phyloP scores from a whole-genome alignment of 129 eudicot species.

The Chrysanthemum lavandulifolium region DNA sequence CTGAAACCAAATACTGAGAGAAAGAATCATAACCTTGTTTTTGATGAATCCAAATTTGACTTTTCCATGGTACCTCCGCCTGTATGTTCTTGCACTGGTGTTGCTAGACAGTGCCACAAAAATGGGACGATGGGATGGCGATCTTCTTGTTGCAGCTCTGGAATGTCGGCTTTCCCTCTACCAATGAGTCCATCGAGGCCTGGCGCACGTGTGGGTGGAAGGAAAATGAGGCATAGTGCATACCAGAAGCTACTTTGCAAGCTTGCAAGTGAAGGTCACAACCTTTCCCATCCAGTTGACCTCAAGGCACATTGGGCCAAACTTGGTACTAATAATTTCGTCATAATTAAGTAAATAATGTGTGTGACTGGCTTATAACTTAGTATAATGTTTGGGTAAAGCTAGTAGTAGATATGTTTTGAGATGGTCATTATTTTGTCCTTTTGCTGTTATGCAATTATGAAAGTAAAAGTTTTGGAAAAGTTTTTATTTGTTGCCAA shows the following conservation, averaged over 20 bases:
- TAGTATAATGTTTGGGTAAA: constrained; percentile 14
- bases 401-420: constrained; percentile 22
- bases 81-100: constrained; percentile 59
- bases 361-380: constrained; percentile 8
- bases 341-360: constrained; percentile 37
- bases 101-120: constrained; percentile 52
- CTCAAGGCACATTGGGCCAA: constrained; percentile 62
- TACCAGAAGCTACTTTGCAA: constrained; percentile 40
- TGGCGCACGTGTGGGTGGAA: constrained; percentile 47
- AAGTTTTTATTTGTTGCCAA: background rate
- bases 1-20: constrained; percentile 30
- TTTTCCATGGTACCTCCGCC: constrained; percentile 45
- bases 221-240: constrained; percentile 62
- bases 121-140: constrained; percentile 59
- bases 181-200: constrained; percentile 54
- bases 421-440: background rate
- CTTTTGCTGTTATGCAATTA: background rate
- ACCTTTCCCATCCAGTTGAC: constrained; percentile 52
- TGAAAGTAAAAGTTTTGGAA: background rate
- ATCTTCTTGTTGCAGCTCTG: constrained; percentile 54
- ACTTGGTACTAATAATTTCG: constrained; percentile 61
- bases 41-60: constrained; percentile 35
- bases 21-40: constrained; percentile 31
- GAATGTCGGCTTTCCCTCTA: constrained; percentile 51
- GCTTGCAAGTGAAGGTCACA: constrained; percentile 48